Conservation (phyloP, 495 filamentous ascomycete species). For the Halenospora varia region DNA sequence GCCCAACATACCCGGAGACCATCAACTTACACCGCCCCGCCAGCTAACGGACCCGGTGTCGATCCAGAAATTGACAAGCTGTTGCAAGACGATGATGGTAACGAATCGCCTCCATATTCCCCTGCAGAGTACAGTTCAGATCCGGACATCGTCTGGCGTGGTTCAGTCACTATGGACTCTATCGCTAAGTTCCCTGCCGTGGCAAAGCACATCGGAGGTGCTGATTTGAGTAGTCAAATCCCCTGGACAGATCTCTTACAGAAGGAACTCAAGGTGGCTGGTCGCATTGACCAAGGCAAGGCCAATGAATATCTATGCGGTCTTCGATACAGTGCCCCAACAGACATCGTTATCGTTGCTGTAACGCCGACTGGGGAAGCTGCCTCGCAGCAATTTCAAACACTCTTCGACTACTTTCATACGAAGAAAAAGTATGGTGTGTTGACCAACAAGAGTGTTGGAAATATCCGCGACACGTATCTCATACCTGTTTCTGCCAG, state of each 20-base stretch:
- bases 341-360: conserved; percentile 68
- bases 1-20: conserved; percentile 38
- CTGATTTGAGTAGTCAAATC: conserved; percentile 56
- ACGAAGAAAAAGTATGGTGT: conserved; percentile 78
- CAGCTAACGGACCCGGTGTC: conserved; percentile 45
- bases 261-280: conserved; percentile 65
- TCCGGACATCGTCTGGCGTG: conserved; percentile 68
- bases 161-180: conserved; percentile 70
- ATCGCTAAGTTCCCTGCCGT: conserved; percentile 68
- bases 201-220: conserved; percentile 83
- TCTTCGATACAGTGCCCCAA: conserved; percentile 64
- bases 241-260: conserved; percentile 72
- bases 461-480: conserved; percentile 74
- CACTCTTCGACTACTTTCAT: conserved; percentile 75
- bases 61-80: conserved; percentile 91
- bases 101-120: conserved; percentile 81
- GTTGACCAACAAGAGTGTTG: conserved; percentile 59
- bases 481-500: conserved; percentile 70
- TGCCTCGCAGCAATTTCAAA: conserved; percentile 55
- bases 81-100: conserved; percentile 78
- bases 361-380: conserved; percentile 51
- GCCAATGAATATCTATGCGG: conserved; percentile 88
- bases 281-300: conserved; percentile 73
- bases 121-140: conserved; percentile 70
- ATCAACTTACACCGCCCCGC: conserved; percentile 35